Evolutionary conservation across 2,329 filamentous ascomycete species (phyloP), one percentile per base, ranked within the genome.

Genomic region (Lojkania enalia): DNA sequence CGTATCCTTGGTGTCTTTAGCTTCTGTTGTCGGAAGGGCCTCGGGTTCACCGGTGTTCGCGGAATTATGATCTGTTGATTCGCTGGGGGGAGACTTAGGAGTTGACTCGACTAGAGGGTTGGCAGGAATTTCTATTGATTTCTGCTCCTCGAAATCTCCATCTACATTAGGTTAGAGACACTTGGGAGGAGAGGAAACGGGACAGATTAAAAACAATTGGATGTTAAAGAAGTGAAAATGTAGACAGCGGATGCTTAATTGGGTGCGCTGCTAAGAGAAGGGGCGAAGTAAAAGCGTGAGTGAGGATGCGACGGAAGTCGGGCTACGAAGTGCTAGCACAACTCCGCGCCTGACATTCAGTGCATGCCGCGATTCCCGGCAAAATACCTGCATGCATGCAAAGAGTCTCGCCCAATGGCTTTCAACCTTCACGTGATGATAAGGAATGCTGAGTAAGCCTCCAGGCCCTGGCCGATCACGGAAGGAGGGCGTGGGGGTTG

Each of bases 381-480:
- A 59, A 52, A 58, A 58, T 53, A 49, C 52, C 36, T 51, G 52
- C 58, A 62, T 64, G 55, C 56, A 53, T 63, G 44, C n/a, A 56
- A 52, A 56, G 48, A 55, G 49, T 40, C 44, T 44, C 43, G 54
- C 36, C 48, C 51, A 48, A 48, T 49, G 27, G 25, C 48, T 41
- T 44, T 46, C 36, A 32, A 43, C 29, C 4, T 38, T 31, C 59
- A 65, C 61, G 59, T 63, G 59, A 57, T 51, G 54, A 61, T 52
- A 58, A 60, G 52, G 44, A 39, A 50, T 44, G 57, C 51, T 47
- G 50, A 49, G 42, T 57, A 48, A 43, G 43, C 25, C 40, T 39
- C 42, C 42, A 7, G n/a, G 25, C n/a, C n/a, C n/a, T n/a, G n/a
- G n/a, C n/a, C n/a, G n/a, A n/a, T n/a, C n/a, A n/a, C n/a, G n/a